Evolutionary conservation across 768 basidiomycete genomes (phyloP).

Genomic region (Mycena rebaudengoi): DNA sequence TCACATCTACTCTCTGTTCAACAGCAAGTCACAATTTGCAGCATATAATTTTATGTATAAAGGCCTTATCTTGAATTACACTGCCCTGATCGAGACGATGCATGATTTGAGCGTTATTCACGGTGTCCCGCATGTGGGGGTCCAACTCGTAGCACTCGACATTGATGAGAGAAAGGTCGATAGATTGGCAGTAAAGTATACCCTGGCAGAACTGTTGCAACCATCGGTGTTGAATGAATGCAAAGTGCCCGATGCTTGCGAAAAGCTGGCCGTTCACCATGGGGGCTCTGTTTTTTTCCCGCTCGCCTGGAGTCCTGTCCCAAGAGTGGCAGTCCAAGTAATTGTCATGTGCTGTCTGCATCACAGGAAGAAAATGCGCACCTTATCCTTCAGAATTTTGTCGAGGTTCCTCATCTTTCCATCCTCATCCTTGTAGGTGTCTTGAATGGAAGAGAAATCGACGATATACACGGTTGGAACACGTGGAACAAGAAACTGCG

Average conservation of each 20-base stretch:
- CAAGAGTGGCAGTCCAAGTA: not conserved
- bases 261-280: not conserved
- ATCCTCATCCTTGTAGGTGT: not conserved
- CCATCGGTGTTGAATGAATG: not conserved
- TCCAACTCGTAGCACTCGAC: not conserved
- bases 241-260: not conserved
- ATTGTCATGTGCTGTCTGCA: not conserved
- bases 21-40: too few species aligned
- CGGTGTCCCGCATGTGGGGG: not conserved
- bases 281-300: not conserved
- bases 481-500: not conserved
- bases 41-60: too few species aligned
- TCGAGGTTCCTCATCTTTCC: not conserved
- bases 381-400: conserved; percentile 2
- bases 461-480: conserved; percentile 4
- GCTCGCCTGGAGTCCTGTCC: not conserved
- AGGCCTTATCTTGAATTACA: not conserved
- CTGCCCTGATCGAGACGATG: conserved; percentile 1
- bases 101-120: not conserved
- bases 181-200: not conserved
- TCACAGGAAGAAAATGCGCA: not conserved
- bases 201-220: not conserved
- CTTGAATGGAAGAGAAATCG: not conserved
- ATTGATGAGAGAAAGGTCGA: not conserved
- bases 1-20: too few species aligned